A percentile compares a stretch with the other conserved stretches of the same genome.
Evolutionary conservation across 768 basidiomycete genomes (phyloP).

Genomic region (Rhodotorula kratochvilovae): DNA sequence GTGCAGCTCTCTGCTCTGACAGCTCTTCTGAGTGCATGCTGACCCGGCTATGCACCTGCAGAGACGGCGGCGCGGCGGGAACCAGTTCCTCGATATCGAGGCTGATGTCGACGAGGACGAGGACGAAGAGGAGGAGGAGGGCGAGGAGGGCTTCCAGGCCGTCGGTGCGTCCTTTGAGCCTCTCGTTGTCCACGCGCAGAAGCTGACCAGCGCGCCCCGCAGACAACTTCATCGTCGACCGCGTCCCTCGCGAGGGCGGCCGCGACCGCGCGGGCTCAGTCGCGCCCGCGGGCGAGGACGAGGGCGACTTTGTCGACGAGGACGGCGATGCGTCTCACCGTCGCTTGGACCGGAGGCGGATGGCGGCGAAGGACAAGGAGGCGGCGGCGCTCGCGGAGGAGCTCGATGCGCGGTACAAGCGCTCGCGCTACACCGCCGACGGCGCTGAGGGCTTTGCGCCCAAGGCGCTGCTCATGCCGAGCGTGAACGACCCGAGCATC

Average conservation of each 20-base stretch:
- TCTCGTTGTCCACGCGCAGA: not conserved
- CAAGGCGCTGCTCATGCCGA: constrained; percentile 90
- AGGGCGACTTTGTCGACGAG: constrained; percentile 56
- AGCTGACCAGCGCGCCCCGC: not conserved
- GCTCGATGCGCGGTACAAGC: constrained; percentile 62
- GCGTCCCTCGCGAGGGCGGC: constrained; percentile 58
- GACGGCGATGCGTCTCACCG: constrained; percentile 46
- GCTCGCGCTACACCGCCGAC: constrained; percentile 54
- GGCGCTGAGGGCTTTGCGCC: constrained; percentile 75
- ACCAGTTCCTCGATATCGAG: constrained; percentile 89
- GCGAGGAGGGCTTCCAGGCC: constrained; percentile 50
- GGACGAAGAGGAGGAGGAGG: constrained; percentile 80
- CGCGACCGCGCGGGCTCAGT: constrained; percentile 90
- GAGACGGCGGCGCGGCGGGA: constrained; percentile 59
- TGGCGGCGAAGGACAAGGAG: constrained; percentile 50
- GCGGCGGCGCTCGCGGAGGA: constrained; percentile 56
- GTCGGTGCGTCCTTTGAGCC: constrained; percentile 10
- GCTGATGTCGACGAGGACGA: constrained; percentile 96
- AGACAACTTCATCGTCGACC: constrained; percentile 51
- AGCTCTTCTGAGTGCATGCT: not conserved
- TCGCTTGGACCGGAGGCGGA: constrained; percentile 36
- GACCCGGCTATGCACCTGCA: constrained; percentile 27
- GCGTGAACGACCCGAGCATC: constrained; percentile 86
- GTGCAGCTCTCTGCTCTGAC: not conserved
- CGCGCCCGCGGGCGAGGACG: constrained; percentile 57